Conservation (phyloP, 805 yeast species). For the Candida boleticola region DNA sequence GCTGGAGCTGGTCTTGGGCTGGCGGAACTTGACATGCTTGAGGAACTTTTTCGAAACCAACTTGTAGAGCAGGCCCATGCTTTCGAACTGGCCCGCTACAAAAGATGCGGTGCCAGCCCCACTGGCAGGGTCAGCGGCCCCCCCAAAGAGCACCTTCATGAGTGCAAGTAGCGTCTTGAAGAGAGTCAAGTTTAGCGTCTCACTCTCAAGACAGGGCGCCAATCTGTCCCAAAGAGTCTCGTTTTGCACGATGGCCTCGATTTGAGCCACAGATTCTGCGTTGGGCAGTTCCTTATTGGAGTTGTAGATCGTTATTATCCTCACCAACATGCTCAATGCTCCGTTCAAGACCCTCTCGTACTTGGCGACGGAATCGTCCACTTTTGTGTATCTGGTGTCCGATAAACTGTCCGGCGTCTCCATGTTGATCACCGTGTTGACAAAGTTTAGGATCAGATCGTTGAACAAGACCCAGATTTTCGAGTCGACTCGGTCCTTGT, state of each 20-base stretch:
- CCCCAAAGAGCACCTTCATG: slow-evolving; percentile 18
- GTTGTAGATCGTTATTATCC: slow-evolving; percentile 21
- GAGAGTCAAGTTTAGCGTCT: slow-evolving; percentile 28
- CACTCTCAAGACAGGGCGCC: slow-evolving; percentile 19
- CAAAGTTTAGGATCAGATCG: slow-evolving; percentile 53
- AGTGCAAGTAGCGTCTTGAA: slow-evolving; percentile 27
- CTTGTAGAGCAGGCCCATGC: slow-evolving; percentile 27
- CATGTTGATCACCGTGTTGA: slow-evolving; percentile 47
- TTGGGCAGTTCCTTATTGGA: slow-evolving; percentile 11
- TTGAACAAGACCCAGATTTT: slow-evolving; percentile 62
- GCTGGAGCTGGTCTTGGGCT: slow-evolving; percentile 18
- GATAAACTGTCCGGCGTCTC: slow-evolving; percentile 67
- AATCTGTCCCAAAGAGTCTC: slow-evolving; percentile 36
- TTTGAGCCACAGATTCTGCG: slow-evolving; percentile 8
- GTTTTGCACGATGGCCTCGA: slow-evolving; percentile 21
- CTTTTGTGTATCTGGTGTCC: slow-evolving; percentile 68
- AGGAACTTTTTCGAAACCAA: slow-evolving; percentile 43
- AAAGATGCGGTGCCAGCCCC: slow-evolving; percentile 9
- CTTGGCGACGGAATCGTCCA: slow-evolving; percentile 64
- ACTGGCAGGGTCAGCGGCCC: slow-evolving; percentile 8
- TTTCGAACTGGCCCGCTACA: slow-evolving; percentile 15
- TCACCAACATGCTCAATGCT: slow-evolving; percentile 47
- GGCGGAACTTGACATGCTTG: slow-evolving; percentile 39
- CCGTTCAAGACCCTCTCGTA: slow-evolving; percentile 56
- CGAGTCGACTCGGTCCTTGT: slow-evolving; percentile 43